Percentiles rank a stretch among this genome's conserved stretches.
Conservation (phyloP, 768 basidiomycete genomes). For the Exsudoporus frostii region DNA sequence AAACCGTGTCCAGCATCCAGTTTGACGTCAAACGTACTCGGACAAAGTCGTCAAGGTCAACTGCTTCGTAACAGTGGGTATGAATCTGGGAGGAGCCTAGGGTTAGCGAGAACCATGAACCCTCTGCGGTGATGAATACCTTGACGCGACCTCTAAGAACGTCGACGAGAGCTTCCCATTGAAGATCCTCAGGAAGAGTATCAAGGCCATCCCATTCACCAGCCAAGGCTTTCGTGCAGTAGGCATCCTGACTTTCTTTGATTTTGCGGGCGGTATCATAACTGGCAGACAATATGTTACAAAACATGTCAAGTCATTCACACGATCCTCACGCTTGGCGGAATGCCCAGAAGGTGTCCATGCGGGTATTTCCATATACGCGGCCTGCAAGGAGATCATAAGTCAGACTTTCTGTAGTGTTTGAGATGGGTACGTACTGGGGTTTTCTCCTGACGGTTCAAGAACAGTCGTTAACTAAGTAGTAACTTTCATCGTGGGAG, state of each 20-base stretch:
- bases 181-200: slow-evolving; percentile 64
- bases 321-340: slow-evolving; percentile 42
- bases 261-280: slow-evolving; percentile 55
- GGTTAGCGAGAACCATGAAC: background rate
- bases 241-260: slow-evolving; percentile 52
- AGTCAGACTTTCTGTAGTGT: background rate
- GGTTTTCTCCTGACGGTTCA: slow-evolving; percentile 44
- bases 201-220: slow-evolving; percentile 40
- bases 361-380: slow-evolving; percentile 37
- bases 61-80: slow-evolving; percentile 49
- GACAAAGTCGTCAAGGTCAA: slow-evolving; percentile 68
- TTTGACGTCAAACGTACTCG: slow-evolving; percentile 43
- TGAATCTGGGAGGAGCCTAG: slow-evolving; percentile 22
- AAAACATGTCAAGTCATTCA: background rate
- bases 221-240: slow-evolving; percentile 42
- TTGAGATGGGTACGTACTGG: slow-evolving; percentile 28
- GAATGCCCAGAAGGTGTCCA: slow-evolving; percentile 51
- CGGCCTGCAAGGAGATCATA: slow-evolving; percentile 13
- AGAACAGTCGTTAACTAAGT: background rate
- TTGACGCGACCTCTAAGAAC: slow-evolving; percentile 86
- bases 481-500: background rate
- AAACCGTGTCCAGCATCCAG: background rate
- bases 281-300: slow-evolving; percentile 18
- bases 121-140: slow-evolving; percentile 21
- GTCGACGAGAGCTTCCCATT: slow-evolving; percentile 79